phyloP scores from a whole-genome alignment of 331 rosid genomes.

The Stylosanthes scabra region DNA sequence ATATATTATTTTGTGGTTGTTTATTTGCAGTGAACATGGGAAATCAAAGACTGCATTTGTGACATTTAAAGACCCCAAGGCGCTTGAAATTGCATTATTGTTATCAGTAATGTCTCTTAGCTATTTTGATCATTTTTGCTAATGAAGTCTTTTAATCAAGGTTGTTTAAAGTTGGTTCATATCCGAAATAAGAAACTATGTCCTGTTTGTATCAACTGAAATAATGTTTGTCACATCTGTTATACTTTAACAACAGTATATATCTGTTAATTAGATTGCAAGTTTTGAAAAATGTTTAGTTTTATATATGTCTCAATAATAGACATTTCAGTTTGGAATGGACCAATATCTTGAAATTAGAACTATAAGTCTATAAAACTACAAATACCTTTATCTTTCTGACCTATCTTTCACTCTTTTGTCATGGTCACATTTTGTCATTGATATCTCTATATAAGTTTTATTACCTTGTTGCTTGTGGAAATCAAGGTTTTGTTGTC shows the following conservation, averaged over 20 bases:
- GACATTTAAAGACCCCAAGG: constrained; percentile 92
- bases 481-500: constrained; percentile 32
- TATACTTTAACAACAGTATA: neutral
- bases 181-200: constrained; percentile 25
- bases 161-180: constrained; percentile 13
- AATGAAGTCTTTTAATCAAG: constrained; percentile 12
- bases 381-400: neutral
- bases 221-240: neutral
- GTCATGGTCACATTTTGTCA: constrained; percentile 17
- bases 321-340: constrained; percentile 13
- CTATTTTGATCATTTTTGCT: constrained; percentile 33
- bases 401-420: neutral
- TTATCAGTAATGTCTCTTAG: constrained; percentile 69
- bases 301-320: constrained; percentile 2
- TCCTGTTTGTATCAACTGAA: neutral
- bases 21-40: constrained; percentile 74
- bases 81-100: constrained; percentile 88
- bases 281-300: neutral
- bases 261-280: constrained; percentile 17
- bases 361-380: constrained; percentile 12
- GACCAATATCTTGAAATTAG: constrained; percentile 4
- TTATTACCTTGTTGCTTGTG: constrained; percentile 16
- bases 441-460: constrained; percentile 2
- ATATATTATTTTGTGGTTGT: constrained; percentile 11
- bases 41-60: constrained; percentile 85